Percentiles rank a stretch among this genome's conserved stretches.
These are phyloP conservation scores for Scedosporium aurantiacum DNA, from an alignment of 2,329 filamentous ascomycete genomes.

Conservation along the genomic window DNA sequence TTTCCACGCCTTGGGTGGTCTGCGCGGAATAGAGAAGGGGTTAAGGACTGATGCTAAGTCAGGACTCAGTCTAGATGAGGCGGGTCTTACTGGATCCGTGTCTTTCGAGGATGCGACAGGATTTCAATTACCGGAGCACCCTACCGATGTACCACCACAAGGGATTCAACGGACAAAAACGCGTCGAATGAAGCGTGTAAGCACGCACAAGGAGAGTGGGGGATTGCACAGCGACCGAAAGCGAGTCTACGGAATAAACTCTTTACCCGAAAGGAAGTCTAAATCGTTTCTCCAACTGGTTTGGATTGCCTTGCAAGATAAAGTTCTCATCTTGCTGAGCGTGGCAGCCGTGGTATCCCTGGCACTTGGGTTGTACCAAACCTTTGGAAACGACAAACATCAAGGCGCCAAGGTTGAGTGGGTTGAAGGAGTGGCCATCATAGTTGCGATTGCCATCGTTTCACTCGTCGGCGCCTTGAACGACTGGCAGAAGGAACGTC, in stretches of 20 bases:
- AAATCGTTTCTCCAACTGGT: slow-evolving; percentile 50
- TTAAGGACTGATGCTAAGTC: slow-evolving; percentile 51
- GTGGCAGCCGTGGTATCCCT: slow-evolving; percentile 55
- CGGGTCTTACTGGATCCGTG: slow-evolving; percentile 47
- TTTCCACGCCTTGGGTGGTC: slow-evolving; percentile 63
- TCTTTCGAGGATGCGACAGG: slow-evolving; percentile 51
- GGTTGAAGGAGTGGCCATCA: slow-evolving; percentile 58
- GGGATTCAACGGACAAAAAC: slow-evolving; percentile 2
- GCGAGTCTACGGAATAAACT: slow-evolving; percentile 48
- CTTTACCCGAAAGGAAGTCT: slow-evolving; percentile 51
- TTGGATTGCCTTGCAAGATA: slow-evolving; percentile 59
- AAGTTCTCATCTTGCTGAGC: slow-evolving; percentile 55
- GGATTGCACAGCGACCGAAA: slow-evolving; percentile 35
- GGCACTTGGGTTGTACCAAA: slow-evolving; percentile 56
- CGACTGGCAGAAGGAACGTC: slow-evolving; percentile 57
- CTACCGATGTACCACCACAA: background rate
- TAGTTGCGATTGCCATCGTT: slow-evolving; percentile 53
- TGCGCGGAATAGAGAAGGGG: slow-evolving; percentile 62
- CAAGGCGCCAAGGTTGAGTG: slow-evolving; percentile 41
- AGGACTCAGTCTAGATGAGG: slow-evolving; percentile 62
- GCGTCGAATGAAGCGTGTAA: background rate
- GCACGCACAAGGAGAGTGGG: slow-evolving; percentile 3
- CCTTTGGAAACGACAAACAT: slow-evolving; percentile 37
- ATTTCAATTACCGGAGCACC: background rate
- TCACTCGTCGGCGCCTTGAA: slow-evolving; percentile 52